phyloP scores from a whole-genome alignment of 108 stramenopile genomes.

The Craspedostauros australis region DNA sequence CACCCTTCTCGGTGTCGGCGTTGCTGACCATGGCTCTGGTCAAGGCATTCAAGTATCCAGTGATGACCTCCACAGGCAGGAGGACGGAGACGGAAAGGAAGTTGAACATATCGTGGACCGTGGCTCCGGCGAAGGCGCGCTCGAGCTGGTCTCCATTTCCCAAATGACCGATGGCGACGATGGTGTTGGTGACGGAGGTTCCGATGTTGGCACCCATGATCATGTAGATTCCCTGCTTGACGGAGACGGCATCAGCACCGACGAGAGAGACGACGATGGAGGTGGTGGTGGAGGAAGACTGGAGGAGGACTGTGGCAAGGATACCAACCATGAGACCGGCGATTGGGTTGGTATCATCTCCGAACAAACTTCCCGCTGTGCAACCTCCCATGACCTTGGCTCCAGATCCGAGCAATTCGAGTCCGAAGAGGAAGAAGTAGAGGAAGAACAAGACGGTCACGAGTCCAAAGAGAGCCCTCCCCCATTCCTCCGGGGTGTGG shows the following conservation, averaged over 20 bases:
- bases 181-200: conserved; percentile 83
- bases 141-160: conserved; percentile 81
- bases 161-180: conserved; percentile 84
- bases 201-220: conserved; percentile 91
- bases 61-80: conserved; percentile 71
- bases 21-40: conserved; percentile 62
- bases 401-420: conserved; percentile 68
- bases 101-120: conserved; percentile 92
- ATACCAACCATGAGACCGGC: conserved; percentile 82
- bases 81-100: conserved; percentile 71
- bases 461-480: conserved; percentile 39
- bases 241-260: conserved; percentile 48
- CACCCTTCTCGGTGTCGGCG: conserved; percentile 33
- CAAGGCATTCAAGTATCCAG: conserved; percentile 45
- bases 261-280: conserved; percentile 83
- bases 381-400: conserved; percentile 84
- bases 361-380: conserved; percentile 70
- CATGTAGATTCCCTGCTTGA: conserved; percentile 78
- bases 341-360: conserved; percentile 78
- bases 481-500: conserved; percentile 60
- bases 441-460: conserved; percentile 63
- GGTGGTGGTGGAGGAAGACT: conserved; percentile 85
- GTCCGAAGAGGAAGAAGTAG: conserved; percentile 84
- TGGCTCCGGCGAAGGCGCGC: conserved; percentile 87
- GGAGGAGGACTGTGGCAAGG: conserved; percentile 75